A percentile compares a stretch with the other conserved stretches of the same genome.
Conservation (phyloP, 129 eudicot species). For the Centella asiatica region DNA sequence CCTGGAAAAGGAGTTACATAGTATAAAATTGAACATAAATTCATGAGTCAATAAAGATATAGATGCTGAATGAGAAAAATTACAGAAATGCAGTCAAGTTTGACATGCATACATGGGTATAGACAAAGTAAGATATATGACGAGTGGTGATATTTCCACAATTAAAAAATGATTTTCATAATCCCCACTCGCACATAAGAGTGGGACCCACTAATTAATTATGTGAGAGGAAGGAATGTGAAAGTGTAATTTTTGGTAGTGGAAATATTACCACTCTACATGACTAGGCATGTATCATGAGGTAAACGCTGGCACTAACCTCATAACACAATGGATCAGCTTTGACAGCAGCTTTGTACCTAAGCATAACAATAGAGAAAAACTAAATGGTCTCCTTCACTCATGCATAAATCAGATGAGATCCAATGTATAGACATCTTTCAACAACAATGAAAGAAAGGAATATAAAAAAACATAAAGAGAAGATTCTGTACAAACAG, state of each 20-base stretch:
- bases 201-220: too few species aligned
- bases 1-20: constrained; percentile 35
- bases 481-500: neutral
- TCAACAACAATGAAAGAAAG: constrained; percentile 5
- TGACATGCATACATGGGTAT: too few species aligned
- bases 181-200: too few species aligned
- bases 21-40: neutral
- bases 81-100: too few species aligned
- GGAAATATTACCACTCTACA: too few species aligned
- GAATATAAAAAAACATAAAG: neutral
- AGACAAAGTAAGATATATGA: neutral
- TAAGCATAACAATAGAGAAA: constrained; percentile 19
- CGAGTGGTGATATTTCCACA: too few species aligned
- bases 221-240: too few species aligned
- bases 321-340: constrained; percentile 93
- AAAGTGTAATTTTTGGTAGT: too few species aligned
- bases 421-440: neutral
- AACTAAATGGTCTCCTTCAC: neutral
- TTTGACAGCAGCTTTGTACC: constrained; percentile 91
- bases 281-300: too few species aligned
- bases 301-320: constrained; percentile 34
- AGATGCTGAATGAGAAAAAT: neutral
- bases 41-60: neutral
- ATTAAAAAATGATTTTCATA: too few species aligned
- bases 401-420: neutral